phyloP scores from a whole-genome alignment of 345 rosid genomes.

The Cardamine occulta region DNA sequence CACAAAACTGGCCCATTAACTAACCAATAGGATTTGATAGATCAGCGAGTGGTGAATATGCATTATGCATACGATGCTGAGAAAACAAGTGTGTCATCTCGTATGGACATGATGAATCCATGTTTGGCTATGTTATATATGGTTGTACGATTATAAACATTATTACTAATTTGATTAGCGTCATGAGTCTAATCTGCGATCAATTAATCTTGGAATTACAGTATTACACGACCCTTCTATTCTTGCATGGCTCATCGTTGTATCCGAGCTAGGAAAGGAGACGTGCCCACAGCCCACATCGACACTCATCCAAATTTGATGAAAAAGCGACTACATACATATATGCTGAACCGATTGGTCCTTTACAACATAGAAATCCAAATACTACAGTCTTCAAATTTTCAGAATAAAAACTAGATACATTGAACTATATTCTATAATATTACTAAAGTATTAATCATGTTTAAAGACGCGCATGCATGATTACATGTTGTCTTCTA shows the following conservation, averaged over 20 bases:
- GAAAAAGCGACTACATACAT: background rate
- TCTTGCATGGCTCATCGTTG: background rate
- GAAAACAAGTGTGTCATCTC: conserved; percentile 15
- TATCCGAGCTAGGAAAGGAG: background rate
- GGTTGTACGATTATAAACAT: background rate
- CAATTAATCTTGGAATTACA: background rate
- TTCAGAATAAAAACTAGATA: conserved; percentile 26
- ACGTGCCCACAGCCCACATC: background rate
- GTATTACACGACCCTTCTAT: background rate
- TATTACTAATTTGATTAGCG: background rate
- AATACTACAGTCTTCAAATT: background rate
- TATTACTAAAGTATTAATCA: conserved; percentile 1
- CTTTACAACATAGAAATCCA: background rate
- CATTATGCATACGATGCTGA: background rate
- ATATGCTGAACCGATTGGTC: conserved; percentile 8
- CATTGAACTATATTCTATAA: conserved; percentile 27
- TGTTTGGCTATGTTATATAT: conserved; percentile 21
- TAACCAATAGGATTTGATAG: conserved; percentile 9
- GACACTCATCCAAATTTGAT: background rate
- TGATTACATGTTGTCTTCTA: conserved; percentile 18
- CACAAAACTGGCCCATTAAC: background rate
- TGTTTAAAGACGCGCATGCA: conserved; percentile 28
- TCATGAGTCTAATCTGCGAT: background rate
- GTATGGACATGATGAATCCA: conserved; percentile 12
- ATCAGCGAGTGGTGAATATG: conserved; percentile 20